Evolutionary conservation across 2,329 filamentous ascomycete genomes (phyloP).

Genomic region (Venturia asperata): DNA sequence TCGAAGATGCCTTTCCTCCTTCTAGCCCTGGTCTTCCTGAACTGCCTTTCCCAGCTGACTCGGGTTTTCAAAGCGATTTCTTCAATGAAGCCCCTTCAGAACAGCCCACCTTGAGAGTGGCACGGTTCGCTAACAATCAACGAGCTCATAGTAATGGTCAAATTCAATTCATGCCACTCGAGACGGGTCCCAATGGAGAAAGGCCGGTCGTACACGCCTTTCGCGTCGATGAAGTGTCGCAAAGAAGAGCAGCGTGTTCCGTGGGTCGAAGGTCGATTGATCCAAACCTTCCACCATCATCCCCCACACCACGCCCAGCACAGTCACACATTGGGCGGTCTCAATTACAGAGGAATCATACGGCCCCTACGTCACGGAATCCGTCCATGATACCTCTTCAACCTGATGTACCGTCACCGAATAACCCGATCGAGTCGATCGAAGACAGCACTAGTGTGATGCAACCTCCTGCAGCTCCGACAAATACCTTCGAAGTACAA

Average conservation of each 20-base stretch:
- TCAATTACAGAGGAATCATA: background rate
- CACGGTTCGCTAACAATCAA: constrained; percentile 21
- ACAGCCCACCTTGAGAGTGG: constrained; percentile 23
- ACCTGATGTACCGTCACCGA: constrained; percentile 1
- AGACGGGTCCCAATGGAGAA: background rate
- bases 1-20: constrained; percentile 54
- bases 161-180: constrained; percentile 3
- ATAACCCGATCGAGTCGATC: constrained; percentile 12
- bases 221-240: background rate
- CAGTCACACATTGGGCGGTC: background rate
- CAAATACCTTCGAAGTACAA: background rate
- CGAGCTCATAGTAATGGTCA: constrained; percentile 8
- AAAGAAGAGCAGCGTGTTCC: constrained; percentile 8
- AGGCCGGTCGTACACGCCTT: background rate
- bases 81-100: constrained; percentile 12
- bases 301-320: background rate
- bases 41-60: constrained; percentile 54
- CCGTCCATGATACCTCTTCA: background rate
- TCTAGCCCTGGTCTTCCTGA: constrained; percentile 69
- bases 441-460: background rate
- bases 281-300: constrained; percentile 3
- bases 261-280: background rate
- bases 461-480: background rate
- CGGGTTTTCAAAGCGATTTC: constrained; percentile 71
- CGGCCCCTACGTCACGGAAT: background rate